Base-by-base conservation (phyloP, 1,284 basidiomycete species). In the Leccinum subrobustum region DNA sequence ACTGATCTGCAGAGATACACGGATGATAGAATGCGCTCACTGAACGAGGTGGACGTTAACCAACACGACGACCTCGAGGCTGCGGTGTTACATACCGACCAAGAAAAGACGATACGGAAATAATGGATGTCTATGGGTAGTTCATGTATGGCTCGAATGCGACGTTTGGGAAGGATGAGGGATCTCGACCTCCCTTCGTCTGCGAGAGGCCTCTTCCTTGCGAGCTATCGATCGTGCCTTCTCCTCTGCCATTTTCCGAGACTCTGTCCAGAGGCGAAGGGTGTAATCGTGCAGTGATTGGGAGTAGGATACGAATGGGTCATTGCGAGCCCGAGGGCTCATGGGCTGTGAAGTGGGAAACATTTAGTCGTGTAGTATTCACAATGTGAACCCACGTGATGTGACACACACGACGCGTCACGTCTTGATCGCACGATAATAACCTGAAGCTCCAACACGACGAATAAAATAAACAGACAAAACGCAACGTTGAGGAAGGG, bases 191-290 rank as follows among this genome's bases (percentile, higher is more conserved):
- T 67, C 66, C 58, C 60, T 68, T 57, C 64, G 68, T 64, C 65
- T 67, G 59, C 66, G 67, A 55, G 63, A 65, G 50, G 66, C 48
- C 35, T 68, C 71, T 44, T 71, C 73, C 56, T 68, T 73, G 57
- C 59, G 67, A 56, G 60, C 61, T 51, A 68, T 75, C 25, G 65
- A 66, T 39, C 75, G 74, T 18, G 79, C 76, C 66, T 77, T 78
- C 68, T 86, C 83, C 69, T 88, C 86, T 39, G 81, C 82, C 59
- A 79, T 70, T 64, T 81, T 79, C 66, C 85, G 78, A 11, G 87
- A 86, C 68, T 89, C 84, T 54, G 83, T 83, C 87, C 87, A 89
- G 52, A 88, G 77, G 47, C 72, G 78, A 58, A 88, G 80, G 35
- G 87, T 90, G 65, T 88, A 89, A 60, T 87, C 80, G 70, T 88